phyloP scores from a whole-genome alignment of 345 rosid species.

The Trapa bicornis region DNA sequence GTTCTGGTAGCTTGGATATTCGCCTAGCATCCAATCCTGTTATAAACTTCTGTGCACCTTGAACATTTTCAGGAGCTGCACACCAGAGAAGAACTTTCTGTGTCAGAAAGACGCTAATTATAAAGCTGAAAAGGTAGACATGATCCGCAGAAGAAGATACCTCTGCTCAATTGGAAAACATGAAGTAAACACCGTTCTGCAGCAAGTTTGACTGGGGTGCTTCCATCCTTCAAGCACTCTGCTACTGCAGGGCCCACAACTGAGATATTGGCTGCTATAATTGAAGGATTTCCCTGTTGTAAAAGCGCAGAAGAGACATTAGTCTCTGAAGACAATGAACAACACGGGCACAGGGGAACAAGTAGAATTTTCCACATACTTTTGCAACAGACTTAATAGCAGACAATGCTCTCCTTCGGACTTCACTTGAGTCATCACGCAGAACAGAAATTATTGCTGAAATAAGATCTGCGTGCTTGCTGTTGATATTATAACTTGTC shows the following conservation, averaged over 20 bases:
- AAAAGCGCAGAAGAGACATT: neutral
- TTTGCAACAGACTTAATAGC: constrained; percentile 71
- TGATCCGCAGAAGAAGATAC: constrained; percentile 21
- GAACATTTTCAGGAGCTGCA: constrained; percentile 66
- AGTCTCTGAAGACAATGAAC: neutral
- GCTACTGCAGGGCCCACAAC: constrained; percentile 67
- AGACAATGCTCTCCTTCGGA: constrained; percentile 72
- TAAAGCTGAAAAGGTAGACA: neutral
- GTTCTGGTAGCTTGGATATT: constrained; percentile 58
- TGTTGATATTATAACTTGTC: constrained; percentile 26
- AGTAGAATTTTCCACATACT: constrained; percentile 19
- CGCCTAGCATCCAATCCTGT: constrained; percentile 95
- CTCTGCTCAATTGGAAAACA: constrained; percentile 62
- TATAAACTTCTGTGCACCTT: constrained; percentile 80
- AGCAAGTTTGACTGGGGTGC: constrained; percentile 75
- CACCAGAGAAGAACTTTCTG: constrained; percentile 1
- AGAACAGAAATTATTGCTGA: constrained; percentile 50
- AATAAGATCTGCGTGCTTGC: constrained; percentile 33
- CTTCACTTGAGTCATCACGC: constrained; percentile 92
- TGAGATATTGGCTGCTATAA: constrained; percentile 29
- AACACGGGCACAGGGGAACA: neutral
- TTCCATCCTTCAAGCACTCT: constrained; percentile 72
- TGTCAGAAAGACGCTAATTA: neutral
- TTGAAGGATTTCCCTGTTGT: constrained; percentile 47
- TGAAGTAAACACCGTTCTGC: constrained; percentile 86